Percentiles rank a stretch among this genome's conserved stretches.
Conservation (phyloP, 352 stramenopile genomes). For the Elongisporangium anandrum region DNA sequence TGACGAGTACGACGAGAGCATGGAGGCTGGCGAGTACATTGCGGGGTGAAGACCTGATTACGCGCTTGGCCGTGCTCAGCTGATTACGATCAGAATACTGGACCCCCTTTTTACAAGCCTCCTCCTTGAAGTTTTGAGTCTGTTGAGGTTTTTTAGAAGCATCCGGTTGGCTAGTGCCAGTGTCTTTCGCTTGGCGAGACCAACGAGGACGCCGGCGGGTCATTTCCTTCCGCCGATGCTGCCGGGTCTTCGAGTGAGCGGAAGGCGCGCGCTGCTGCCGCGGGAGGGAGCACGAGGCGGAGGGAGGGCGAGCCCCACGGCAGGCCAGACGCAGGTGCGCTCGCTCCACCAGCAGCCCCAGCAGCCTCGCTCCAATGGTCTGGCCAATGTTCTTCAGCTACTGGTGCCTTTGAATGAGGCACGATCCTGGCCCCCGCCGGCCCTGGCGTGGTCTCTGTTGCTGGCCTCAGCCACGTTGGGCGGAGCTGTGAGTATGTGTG, state of each 20-base stretch:
- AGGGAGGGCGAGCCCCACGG: not conserved
- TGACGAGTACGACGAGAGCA: constrained; percentile 50
- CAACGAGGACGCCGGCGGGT: not conserved
- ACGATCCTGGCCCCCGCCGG: not conserved
- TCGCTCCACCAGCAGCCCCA: not conserved
- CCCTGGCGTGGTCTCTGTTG: not conserved
- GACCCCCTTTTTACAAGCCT: not conserved
- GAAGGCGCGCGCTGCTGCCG: not conserved
- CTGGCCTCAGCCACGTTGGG: not conserved
- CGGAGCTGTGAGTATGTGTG: not conserved
- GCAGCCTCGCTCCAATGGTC: not conserved
- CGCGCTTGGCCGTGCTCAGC: not conserved
- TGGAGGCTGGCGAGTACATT: constrained; percentile 48
- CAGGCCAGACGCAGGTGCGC: not conserved
- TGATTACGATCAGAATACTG: not conserved
- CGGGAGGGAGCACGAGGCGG: not conserved
- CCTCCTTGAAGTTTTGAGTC: not conserved
- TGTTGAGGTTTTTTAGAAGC: not conserved
- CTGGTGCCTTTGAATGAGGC: not conserved
- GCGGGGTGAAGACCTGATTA: not conserved
- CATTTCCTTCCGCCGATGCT: not conserved
- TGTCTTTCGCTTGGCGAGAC: not conserved
- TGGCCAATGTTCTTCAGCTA: not conserved
- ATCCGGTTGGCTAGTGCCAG: not conserved
- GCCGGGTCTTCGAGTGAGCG: not conserved